Conservation (phyloP, 306 rosid species). For the Argentina anserina region DNA sequence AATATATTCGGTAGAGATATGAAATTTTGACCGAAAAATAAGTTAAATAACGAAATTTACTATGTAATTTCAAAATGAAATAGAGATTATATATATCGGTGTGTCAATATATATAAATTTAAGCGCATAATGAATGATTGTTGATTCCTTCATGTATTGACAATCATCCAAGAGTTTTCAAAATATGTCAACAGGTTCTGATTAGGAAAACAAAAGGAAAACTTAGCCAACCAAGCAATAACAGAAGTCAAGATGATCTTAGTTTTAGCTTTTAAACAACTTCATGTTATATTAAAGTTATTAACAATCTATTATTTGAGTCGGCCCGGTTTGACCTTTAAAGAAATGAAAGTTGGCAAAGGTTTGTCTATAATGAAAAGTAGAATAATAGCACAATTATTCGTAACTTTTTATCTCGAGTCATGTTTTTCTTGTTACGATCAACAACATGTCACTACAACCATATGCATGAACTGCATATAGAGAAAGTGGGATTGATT, state of each 20-base stretch:
- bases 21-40: too few species aligned
- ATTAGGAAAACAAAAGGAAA: slow-evolving; percentile 27
- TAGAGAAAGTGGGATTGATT: not conserved
- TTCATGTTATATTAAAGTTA: slow-evolving; percentile 24
- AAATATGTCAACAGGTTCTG: slow-evolving; percentile 31
- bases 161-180: slow-evolving; percentile 35
- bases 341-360: slow-evolving; percentile 6
- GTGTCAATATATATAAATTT: too few species aligned
- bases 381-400: not conserved
- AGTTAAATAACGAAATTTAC: too few species aligned
- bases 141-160: slow-evolving; percentile 36
- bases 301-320: slow-evolving; percentile 27
- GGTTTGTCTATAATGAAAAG: slow-evolving; percentile 8
- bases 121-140: not conserved
- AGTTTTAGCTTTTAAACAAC: slow-evolving; percentile 32
- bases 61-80: too few species aligned
- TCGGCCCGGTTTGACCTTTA: slow-evolving; percentile 39
- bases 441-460: slow-evolving; percentile 3
- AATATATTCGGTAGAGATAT: too few species aligned
- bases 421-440: slow-evolving; percentile 9
- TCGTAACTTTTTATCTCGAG: not conserved
- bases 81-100: too few species aligned
- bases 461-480: not conserved
- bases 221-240: slow-evolving; percentile 28
- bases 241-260: slow-evolving; percentile 47